Evolutionary conservation across 2,329 filamentous ascomycete species (phyloP), one percentile per base, ranked within the genome.

Genomic region (Ophiocordyceps camponoti-leonardi): DNA sequence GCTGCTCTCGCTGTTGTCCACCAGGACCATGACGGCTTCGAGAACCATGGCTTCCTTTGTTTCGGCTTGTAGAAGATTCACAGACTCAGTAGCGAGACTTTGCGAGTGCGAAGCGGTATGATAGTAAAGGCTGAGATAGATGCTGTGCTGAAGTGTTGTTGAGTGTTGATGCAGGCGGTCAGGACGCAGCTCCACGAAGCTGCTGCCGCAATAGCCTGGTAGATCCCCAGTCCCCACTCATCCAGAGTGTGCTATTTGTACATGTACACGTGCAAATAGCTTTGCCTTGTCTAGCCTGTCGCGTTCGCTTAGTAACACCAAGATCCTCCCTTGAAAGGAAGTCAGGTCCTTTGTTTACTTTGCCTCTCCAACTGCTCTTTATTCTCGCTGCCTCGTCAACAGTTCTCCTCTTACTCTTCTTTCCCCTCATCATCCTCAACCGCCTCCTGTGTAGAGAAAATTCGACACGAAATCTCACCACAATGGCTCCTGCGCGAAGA

Each of bases 21-120:
- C 86, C 75, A 96, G 81, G 66, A 98, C 86, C 88, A 98, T 96
- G 51, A 94, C 93, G 70, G 92, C 93, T 80, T 98, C 92, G 67
- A 98, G 81, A 68, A 82, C 85, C 92, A 98, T 98, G 61, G n/a
- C n/a, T 74, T 88, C 79, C 64, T 67, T 64, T 64, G 57, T 23
- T 23, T 52, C 50, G 10, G 26, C 26, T 10, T 28, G 10, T 10
- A 28, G 2, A 28, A 10, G 10, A 8, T 28, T 11, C 10, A 28
- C 7, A 28, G 26, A 10, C 26, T 28, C 26, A 11, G 10, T 8
- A 8, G 11, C 10, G 10, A 6, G 26, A 28, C 22, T 28, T 11
- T 28, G 4, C 26, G 26, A 28, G 26, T 28, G 26, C 26, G 7
- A 28, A 2, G 26, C 26, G 6, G 26, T 28, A 28, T 28, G 11